Evolutionary conservation across 495 filamentous ascomycete species (phyloP).

Genomic region (Barbatosphaeria neglecta): DNA sequence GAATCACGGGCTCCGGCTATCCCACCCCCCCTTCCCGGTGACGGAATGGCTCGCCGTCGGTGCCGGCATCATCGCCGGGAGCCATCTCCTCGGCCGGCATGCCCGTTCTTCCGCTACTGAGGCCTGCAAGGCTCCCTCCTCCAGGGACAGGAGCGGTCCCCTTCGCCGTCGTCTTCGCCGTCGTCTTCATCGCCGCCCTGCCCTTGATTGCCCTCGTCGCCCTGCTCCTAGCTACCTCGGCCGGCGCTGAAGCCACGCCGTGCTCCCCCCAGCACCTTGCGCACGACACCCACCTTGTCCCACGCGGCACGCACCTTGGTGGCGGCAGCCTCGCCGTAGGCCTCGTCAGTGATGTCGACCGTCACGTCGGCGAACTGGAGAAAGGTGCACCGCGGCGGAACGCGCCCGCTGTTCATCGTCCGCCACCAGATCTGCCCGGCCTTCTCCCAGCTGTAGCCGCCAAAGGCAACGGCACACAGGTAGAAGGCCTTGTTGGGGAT

Average conservation of each 20-base stretch:
- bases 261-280: not conserved
- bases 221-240: not conserved
- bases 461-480: slow-evolving; percentile 27
- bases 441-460: slow-evolving; percentile 41
- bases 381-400: slow-evolving; percentile 24
- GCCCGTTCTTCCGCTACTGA: too few relatives aligned
- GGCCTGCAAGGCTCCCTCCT: not conserved
- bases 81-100: too few relatives aligned
- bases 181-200: not conserved
- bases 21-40: too few relatives aligned
- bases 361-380: slow-evolving; percentile 32
- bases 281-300: slow-evolving; percentile 25
- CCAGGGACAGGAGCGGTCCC: too few relatives aligned
- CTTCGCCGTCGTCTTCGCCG: not conserved
- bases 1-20: too few relatives aligned
- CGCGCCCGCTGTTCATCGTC: slow-evolving; percentile 26
- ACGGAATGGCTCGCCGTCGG: too few relatives aligned
- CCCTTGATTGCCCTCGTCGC: not conserved
- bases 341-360: slow-evolving; percentile 23
- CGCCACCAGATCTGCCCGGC: slow-evolving; percentile 41
- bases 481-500: slow-evolving; percentile 45
- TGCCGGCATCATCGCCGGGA: too few relatives aligned
- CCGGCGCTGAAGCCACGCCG: not conserved
- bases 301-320: slow-evolving; percentile 25
- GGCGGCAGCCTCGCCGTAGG: slow-evolving; percentile 22